A percentile compares a stretch with the other conserved stretches of the same genome.
phyloP scores from a whole-genome alignment of 139 green algal genomes.

The Chlorokybus atmophyticus region DNA sequence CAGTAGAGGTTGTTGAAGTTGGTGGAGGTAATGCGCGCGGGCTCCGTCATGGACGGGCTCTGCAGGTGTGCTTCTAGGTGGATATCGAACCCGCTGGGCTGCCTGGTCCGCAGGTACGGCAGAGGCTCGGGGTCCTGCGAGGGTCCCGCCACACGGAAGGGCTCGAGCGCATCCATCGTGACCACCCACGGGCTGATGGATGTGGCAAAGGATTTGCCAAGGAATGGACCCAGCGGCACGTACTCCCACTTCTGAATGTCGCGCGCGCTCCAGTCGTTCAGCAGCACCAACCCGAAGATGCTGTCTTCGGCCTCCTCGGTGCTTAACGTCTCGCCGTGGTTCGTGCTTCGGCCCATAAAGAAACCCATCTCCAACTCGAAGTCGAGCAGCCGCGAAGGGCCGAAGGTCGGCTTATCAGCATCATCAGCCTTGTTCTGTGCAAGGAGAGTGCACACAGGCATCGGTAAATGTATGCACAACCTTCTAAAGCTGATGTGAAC shows the following conservation, averaged over 20 bases:
- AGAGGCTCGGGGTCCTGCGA: constrained; percentile 51
- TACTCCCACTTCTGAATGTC: constrained; percentile 93
- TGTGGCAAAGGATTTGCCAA: constrained; percentile 74
- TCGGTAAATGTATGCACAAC: neutral
- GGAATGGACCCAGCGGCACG: constrained; percentile 83
- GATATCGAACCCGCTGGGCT: constrained; percentile 53
- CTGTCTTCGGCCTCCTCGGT: constrained; percentile 43
- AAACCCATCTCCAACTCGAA: constrained; percentile 85
- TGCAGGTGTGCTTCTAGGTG: constrained; percentile 38
- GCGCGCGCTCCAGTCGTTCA: constrained; percentile 92
- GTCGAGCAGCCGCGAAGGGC: constrained; percentile 48
- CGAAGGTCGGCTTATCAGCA: constrained; percentile 22
- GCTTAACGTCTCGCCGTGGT: constrained; percentile 46
- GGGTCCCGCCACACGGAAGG: constrained; percentile 47
- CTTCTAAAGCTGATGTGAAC: too few species aligned
- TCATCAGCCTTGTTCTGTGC: neutral
- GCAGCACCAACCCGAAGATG: constrained; percentile 83
- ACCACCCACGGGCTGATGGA: constrained; percentile 84
- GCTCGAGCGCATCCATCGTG: constrained; percentile 68
- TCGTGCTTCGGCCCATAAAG: constrained; percentile 59
- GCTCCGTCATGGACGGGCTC: neutral
- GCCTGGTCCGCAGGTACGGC: constrained; percentile 49
- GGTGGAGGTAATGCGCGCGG: neutral
- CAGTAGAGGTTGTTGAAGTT: constrained; percentile 39
- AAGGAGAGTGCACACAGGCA: neutral